These are phyloP conservation scores for Aspergillus biplanus DNA, from an alignment of 495 filamentous ascomycete species.

Conservation along the genomic window DNA sequence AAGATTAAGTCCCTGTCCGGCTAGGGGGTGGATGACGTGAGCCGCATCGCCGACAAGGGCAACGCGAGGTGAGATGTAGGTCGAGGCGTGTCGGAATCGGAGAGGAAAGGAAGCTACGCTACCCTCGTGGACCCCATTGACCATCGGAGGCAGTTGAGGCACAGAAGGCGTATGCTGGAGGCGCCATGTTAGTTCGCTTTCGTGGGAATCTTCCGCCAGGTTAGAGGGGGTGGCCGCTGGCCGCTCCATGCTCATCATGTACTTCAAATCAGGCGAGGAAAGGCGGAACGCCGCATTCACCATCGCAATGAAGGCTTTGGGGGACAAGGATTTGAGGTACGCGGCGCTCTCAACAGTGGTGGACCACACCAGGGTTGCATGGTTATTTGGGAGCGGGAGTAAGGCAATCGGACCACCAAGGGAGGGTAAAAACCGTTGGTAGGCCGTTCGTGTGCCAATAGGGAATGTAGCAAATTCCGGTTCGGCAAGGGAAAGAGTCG, in stretches of 20 bases:
- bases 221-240: conserved; percentile 30
- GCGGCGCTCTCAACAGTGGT: conserved; percentile 79
- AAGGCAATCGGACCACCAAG: conserved; percentile 81
- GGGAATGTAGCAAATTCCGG: conserved; percentile 32
- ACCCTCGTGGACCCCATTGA: conserved; percentile 72
- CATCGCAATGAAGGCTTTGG: conserved; percentile 77
- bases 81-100: conserved; percentile 85
- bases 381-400: conserved; percentile 82
- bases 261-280: conserved; percentile 73
- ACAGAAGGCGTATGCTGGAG: conserved; percentile 64
- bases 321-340: conserved; percentile 73
- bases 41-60: conserved; percentile 93
- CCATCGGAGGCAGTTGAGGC: conserved; percentile 56
- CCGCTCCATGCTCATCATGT: conserved; percentile 66
- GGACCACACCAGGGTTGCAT: conserved; percentile 89
- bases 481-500: conserved; percentile 74
- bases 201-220: conserved; percentile 46
- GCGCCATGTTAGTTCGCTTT: conserved; percentile 81
- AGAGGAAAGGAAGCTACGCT: conserved; percentile 91
- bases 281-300: conserved; percentile 95
- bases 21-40: conserved; percentile 91
- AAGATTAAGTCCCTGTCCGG: conserved; percentile 93
- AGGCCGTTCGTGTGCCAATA: conserved; percentile 68
- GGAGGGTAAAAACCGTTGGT: conserved; percentile 92
- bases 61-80: conserved; percentile 85